These are phyloP conservation scores for Alternaria conjuncta DNA, from an alignment of 2,329 filamentous ascomycete genomes.

Conservation along the genomic window DNA sequence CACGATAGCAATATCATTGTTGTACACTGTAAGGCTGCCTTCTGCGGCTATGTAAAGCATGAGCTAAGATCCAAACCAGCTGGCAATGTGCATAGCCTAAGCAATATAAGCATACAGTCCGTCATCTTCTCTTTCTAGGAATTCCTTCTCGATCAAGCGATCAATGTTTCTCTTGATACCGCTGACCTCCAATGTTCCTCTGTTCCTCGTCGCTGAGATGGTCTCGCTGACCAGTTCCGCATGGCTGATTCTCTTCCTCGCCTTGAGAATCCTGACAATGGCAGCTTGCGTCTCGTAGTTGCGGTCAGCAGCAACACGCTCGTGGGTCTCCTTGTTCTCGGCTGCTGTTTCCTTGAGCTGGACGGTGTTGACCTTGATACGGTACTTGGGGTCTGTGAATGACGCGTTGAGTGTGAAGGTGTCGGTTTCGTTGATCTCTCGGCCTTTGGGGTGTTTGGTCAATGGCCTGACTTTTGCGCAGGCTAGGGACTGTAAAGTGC, in stretches of 20 bases:
- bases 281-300: slow-evolving; percentile 97
- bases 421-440: slow-evolving; percentile 79
- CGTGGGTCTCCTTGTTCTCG: slow-evolving; percentile 93
- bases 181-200: slow-evolving; percentile 81
- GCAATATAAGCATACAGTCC: slow-evolving; percentile 56
- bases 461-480: slow-evolving; percentile 88
- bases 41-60: not conserved
- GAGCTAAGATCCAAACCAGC: not conserved
- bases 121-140: slow-evolving; percentile 47
- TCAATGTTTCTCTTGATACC: slow-evolving; percentile 99
- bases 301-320: slow-evolving; percentile 84
- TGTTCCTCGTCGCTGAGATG: slow-evolving; percentile 84
- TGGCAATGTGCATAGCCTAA: slow-evolving; percentile 21
- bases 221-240: slow-evolving; percentile 89
- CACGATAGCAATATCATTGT: not conserved
- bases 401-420: slow-evolving; percentile 80
- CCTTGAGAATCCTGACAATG: slow-evolving; percentile 97
- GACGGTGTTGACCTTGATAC: slow-evolving; percentile 98
- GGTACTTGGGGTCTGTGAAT: slow-evolving; percentile 82
- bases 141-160: slow-evolving; percentile 65
- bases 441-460: slow-evolving; percentile 81
- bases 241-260: slow-evolving; percentile 83
- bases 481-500: slow-evolving; percentile 92
- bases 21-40: not conserved
- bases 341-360: slow-evolving; percentile 95